phyloP scores from a whole-genome alignment of 257 asterid species.

The Vinca minor region DNA sequence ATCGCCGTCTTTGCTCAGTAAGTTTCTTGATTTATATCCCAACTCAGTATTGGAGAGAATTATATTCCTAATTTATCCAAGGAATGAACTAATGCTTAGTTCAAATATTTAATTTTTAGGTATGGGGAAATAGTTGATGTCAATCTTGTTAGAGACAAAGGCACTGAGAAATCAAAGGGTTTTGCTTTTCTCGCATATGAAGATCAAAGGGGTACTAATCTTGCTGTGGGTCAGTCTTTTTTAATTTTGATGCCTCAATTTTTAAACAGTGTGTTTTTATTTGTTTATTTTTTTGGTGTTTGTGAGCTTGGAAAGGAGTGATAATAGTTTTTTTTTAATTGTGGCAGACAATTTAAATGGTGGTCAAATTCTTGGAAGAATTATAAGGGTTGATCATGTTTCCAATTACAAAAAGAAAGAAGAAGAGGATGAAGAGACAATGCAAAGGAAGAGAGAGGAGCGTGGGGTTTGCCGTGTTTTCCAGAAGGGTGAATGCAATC shows the following conservation, averaged over 20 bases:
- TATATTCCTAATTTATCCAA: not conserved
- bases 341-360: slow-evolving; percentile 77
- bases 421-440: slow-evolving; percentile 94
- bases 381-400: slow-evolving; percentile 78
- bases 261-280: not conserved
- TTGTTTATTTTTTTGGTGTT: not conserved
- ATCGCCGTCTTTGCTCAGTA: slow-evolving; percentile 91
- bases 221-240: slow-evolving; percentile 69
- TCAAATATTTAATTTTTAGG: slow-evolving; percentile 28
- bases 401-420: slow-evolving; percentile 66
- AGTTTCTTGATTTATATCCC: slow-evolving; percentile 12
- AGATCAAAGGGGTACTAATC: slow-evolving; percentile 94
- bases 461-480: slow-evolving; percentile 94
- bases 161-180: slow-evolving; percentile 92
- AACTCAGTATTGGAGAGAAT: no score
- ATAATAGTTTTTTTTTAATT: not conserved
- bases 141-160: slow-evolving; percentile 78
- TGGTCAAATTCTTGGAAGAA: slow-evolving; percentile 74
- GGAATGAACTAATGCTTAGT: not conserved
- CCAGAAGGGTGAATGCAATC: slow-evolving; percentile 75
- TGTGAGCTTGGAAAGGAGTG: not conserved
- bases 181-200: slow-evolving; percentile 90
- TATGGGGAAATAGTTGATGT: slow-evolving; percentile 92
- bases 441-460: slow-evolving; percentile 80
- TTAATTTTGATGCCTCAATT: slow-evolving; percentile 4